A percentile compares a stretch with the other conserved stretches of the same genome.
Conservation (phyloP, 805 yeast species). For the Candida rishiriensis region DNA sequence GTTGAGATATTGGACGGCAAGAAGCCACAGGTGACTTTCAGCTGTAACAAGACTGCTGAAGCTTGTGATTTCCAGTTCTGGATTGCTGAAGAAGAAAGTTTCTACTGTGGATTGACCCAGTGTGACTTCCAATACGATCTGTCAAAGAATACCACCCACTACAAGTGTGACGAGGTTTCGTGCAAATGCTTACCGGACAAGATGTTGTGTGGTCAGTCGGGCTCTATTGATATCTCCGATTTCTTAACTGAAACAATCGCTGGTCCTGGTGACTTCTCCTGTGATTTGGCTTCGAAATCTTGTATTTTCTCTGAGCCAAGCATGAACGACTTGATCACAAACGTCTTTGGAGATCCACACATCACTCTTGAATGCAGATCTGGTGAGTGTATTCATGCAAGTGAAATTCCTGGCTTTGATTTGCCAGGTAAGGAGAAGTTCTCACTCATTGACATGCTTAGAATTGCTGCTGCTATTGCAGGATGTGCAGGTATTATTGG, state of each 20-base stretch:
- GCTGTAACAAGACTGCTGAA: constrained; percentile 65
- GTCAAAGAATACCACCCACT: constrained; percentile 61
- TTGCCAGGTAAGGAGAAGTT: constrained; percentile 51
- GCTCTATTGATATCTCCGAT: constrained; percentile 92
- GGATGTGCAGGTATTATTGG: constrained; percentile 39
- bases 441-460: constrained; percentile 42
- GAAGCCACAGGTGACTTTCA: constrained; percentile 87
- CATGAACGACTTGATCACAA: constrained; percentile 85
- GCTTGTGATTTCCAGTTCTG: constrained; percentile 91
- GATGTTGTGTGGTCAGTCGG: constrained; percentile 90
- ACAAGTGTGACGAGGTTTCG: constrained; percentile 69
- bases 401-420: constrained; percentile 89
- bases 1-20: constrained; percentile 73
- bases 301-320: constrained; percentile 92
- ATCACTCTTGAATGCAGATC: constrained; percentile 77
- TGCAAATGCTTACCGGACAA: constrained; percentile 90
- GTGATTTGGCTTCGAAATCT: constrained; percentile 56
- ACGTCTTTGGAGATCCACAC: constrained; percentile 92
- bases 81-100: constrained; percentile 88
- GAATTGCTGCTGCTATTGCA: constrained; percentile 40
- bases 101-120: constrained; percentile 76
- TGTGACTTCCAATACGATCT: constrained; percentile 70
- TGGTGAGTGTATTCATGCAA: constrained; percentile 89
- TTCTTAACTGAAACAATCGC: constrained; percentile 82
- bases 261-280: constrained; percentile 91